phyloP scores from a whole-genome alignment of 768 basidiomycete species.

The Rhodotorula graminis region DNA sequence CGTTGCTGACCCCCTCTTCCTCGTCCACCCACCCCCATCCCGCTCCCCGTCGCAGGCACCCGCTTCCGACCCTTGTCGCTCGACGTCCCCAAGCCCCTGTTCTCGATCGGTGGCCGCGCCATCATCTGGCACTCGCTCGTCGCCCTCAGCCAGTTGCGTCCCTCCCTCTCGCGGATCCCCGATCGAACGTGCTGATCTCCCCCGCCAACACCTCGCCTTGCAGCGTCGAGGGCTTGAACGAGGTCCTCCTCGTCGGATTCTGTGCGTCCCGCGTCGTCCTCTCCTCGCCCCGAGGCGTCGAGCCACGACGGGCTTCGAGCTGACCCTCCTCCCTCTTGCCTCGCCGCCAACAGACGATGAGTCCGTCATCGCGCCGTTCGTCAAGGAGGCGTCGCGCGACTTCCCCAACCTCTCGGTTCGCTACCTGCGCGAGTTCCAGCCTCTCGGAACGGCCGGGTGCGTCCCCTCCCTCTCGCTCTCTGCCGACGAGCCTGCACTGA shows the following conservation, averaged over 20 bases:
- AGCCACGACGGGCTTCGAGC: too few species aligned
- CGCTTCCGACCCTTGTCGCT: constrained; percentile 37
- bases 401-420: constrained; percentile 50
- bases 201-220: not conserved
- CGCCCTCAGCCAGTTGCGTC: constrained; percentile 45
- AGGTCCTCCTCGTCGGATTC: constrained; percentile 50
- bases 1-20: too few species aligned
- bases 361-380: constrained; percentile 48
- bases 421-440: constrained; percentile 51
- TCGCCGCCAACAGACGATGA: constrained; percentile 45
- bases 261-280: constrained; percentile 30
- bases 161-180: not conserved
- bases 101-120: constrained; percentile 49
- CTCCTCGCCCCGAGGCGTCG: not conserved
- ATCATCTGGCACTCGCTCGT: constrained; percentile 52
- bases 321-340: not conserved
- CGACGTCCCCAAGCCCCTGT: constrained; percentile 49
- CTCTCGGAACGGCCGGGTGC: constrained; percentile 50
- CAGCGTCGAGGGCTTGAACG: constrained; percentile 47
- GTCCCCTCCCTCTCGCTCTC: constrained; percentile 20
- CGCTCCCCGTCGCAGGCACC: constrained; percentile 1
- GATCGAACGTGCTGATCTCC: not conserved
- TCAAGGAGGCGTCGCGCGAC: constrained; percentile 50
- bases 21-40: not conserved
- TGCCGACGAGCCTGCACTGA: too few species aligned